phyloP scores from a whole-genome alignment of 139 green algal species.

The Tetradesmus obliquus region DNA sequence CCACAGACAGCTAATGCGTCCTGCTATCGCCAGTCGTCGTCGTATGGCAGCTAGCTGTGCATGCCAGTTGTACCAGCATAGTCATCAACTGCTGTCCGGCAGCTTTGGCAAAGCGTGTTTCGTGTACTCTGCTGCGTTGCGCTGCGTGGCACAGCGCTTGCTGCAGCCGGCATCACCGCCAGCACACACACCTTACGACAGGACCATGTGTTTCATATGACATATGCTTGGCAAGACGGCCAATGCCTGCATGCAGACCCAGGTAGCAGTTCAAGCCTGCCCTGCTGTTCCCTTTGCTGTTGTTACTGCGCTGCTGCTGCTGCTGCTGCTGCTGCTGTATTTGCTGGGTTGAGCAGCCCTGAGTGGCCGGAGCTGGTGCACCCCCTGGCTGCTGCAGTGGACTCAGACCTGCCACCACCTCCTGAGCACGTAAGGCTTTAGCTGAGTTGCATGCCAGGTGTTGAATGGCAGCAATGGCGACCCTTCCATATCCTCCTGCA shows the following conservation, averaged over 20 bases:
- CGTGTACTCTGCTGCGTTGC: too few species aligned
- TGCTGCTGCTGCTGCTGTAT: neutral
- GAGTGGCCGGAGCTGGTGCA: conserved; percentile 60
- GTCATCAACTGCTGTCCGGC: too few species aligned
- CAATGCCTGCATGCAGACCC: too few species aligned
- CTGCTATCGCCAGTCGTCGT: too few species aligned
- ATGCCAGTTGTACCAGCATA: neutral
- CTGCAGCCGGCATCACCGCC: neutral
- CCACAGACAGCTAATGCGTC: neutral
- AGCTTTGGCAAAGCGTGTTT: too few species aligned
- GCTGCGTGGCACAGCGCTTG: neutral
- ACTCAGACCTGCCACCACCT: conserved; percentile 59
- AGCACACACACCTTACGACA: too few species aligned
- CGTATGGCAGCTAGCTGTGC: neutral
- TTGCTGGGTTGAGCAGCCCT: conserved; percentile 39
- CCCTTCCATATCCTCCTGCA: too few species aligned
- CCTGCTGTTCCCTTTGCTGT: neutral
- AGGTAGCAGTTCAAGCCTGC: too few species aligned
- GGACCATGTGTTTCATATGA: too few species aligned
- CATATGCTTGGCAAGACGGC: too few species aligned
- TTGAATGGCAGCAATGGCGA: too few species aligned
- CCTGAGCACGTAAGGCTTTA: conserved; percentile 38
- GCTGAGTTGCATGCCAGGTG: neutral
- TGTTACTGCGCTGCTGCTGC: neutral
- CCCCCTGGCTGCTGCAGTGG: conserved; percentile 67